phyloP scores from a whole-genome alignment of 2,329 filamentous ascomycete species.

The Apiospora pterosperma region DNA sequence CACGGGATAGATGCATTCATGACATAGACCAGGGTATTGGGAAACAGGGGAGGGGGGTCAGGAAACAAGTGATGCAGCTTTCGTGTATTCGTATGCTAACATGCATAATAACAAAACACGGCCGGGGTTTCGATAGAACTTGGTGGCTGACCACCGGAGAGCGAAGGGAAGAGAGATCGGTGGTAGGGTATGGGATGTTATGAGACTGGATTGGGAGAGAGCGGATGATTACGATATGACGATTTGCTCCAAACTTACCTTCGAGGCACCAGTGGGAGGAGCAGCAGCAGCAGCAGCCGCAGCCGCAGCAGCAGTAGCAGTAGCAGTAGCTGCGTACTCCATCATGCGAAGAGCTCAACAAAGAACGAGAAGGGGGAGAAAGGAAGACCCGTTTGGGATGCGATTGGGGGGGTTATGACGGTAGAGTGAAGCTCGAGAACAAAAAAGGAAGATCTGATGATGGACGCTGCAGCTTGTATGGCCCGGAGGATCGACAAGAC shows the following conservation, averaged over 20 bases:
- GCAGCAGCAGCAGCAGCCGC: background rate
- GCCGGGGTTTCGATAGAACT: background rate
- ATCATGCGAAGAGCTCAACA: background rate
- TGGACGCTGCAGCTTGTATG: background rate
- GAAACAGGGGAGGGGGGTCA: background rate
- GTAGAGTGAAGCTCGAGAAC: background rate
- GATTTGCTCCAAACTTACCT: constrained; percentile 9
- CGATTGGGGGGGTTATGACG: background rate
- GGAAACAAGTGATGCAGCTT: background rate
- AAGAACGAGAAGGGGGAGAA: background rate
- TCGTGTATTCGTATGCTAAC: background rate
- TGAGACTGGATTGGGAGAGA: background rate
- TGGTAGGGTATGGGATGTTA: background rate
- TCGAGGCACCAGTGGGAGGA: background rate
- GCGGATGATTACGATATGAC: constrained; percentile 5
- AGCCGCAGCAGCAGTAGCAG: background rate
- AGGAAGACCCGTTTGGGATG: background rate
- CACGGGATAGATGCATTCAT: background rate
- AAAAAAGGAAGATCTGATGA: background rate
- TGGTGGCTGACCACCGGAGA: background rate
- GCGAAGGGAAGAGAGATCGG: background rate
- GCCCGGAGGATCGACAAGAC: constrained; percentile 4
- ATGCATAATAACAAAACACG: background rate
- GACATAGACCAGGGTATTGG: background rate
- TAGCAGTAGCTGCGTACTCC: background rate